These are phyloP conservation scores for Entamoeba histolytica DNA, from an alignment of 208 protist species.

Conservation along the genomic window DNA sequence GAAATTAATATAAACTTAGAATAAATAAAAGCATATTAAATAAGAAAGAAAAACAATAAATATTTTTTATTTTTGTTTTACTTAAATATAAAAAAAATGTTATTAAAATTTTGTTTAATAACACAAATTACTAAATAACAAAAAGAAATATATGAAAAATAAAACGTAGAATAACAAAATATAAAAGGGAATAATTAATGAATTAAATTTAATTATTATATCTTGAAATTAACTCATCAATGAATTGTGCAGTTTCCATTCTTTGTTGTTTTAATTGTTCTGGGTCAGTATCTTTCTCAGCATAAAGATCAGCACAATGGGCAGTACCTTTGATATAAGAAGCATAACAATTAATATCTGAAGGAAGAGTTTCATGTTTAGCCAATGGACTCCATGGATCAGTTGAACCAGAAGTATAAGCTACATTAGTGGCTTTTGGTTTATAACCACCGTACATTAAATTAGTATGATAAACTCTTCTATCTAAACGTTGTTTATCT, in stretches of 20 bases:
- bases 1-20: no score
- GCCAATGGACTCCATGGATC: background rate
- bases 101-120: no score
- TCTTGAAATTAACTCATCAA: background rate
- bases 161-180: no score
- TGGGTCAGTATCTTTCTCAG: background rate
- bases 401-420: background rate
- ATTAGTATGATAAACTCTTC: background rate
- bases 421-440: background rate
- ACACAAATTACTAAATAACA: no score
- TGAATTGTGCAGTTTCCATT: background rate
- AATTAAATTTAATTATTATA: background rate
- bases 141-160: no score
- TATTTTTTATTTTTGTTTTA: no score
- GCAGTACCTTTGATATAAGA: background rate
- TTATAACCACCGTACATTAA: background rate
- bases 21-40: no score
- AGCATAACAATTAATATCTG: background rate
- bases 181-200: no score
- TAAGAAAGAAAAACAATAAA: no score
- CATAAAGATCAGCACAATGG: background rate
- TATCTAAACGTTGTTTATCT: background rate
- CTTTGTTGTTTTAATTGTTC: background rate
- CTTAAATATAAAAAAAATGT: no score
- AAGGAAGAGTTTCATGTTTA: background rate